phyloP scores from a whole-genome alignment of 225 moss, liverwort and hornwort species.

The Thuidium tamariscinum region DNA sequence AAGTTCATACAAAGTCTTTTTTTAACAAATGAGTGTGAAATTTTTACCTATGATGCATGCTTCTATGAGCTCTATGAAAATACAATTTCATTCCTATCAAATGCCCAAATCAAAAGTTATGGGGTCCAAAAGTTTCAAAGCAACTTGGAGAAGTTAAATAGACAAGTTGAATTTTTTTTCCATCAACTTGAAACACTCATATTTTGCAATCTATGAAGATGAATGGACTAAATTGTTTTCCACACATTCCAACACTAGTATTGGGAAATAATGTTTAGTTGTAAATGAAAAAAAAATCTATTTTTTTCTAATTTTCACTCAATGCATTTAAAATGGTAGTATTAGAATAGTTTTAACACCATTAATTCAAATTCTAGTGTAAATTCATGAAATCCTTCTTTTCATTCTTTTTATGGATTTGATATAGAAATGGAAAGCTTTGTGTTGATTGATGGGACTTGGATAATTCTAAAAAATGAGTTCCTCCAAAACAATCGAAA shows the following conservation, averaged over 20 bases:
- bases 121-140: background rate
- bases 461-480: background rate
- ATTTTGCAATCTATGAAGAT: background rate
- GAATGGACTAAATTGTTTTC: background rate
- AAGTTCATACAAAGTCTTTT: background rate
- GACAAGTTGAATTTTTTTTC: background rate
- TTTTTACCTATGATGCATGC: background rate
- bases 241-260: accelerated
- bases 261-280: background rate
- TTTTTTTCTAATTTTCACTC: too few species aligned
- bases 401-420: too few species aligned
- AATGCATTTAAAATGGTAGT: background rate
- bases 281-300: too few species aligned
- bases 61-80: background rate
- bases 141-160: background rate
- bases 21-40: background rate
- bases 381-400: background rate
- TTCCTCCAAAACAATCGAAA: background rate
- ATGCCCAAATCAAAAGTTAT: background rate
- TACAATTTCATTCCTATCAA: accelerated
- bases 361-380: background rate
- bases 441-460: background rate
- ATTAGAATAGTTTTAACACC: background rate
- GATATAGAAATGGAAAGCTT: background rate
- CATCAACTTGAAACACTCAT: accelerated